phyloP scores from a whole-genome alignment of 441 rosid genomes.

The Adansonia grandidieri region DNA sequence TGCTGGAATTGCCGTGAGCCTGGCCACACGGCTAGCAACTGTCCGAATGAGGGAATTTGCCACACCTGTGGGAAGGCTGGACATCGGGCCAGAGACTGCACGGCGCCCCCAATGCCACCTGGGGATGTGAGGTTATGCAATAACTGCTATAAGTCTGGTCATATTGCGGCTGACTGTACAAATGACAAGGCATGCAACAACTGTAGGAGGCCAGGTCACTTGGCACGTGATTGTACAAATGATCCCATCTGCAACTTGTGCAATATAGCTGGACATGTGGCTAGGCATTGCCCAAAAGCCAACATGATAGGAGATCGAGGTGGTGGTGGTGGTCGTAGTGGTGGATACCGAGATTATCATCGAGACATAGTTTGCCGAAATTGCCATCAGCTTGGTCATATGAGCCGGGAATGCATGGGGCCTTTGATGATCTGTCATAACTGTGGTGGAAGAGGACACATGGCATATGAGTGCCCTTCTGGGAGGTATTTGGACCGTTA shows the following conservation, averaged over 20 bases:
- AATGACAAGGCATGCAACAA: conserved; percentile 82
- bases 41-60: conserved; percentile 82
- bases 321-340: conserved; percentile 38
- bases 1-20: conserved; percentile 88
- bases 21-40: conserved; percentile 72
- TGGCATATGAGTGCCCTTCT: conserved; percentile 73
- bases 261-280: conserved; percentile 73
- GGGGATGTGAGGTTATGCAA: conserved; percentile 81
- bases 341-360: conserved; percentile 46
- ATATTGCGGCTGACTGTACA: conserved; percentile 74
- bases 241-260: conserved; percentile 77
- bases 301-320: conserved; percentile 51
- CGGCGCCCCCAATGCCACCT: conserved; percentile 61
- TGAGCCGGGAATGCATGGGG: conserved; percentile 77
- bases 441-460: conserved; percentile 77
- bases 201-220: conserved; percentile 79
- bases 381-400: conserved; percentile 75
- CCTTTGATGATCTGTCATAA: conserved; percentile 70
- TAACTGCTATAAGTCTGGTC: conserved; percentile 86
- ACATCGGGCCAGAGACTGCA: conserved; percentile 77
- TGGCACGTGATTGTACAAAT: conserved; percentile 73
- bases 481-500: conserved; percentile 65
- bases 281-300: conserved; percentile 63
- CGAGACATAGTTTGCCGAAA: conserved; percentile 67
- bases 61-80: conserved; percentile 88